A percentile compares a stretch with the other conserved stretches of the same genome.
These are phyloP conservation scores for Phytopythium chamaehyphon DNA, from an alignment of 352 stramenopile genomes.

Conservation along the genomic window DNA sequence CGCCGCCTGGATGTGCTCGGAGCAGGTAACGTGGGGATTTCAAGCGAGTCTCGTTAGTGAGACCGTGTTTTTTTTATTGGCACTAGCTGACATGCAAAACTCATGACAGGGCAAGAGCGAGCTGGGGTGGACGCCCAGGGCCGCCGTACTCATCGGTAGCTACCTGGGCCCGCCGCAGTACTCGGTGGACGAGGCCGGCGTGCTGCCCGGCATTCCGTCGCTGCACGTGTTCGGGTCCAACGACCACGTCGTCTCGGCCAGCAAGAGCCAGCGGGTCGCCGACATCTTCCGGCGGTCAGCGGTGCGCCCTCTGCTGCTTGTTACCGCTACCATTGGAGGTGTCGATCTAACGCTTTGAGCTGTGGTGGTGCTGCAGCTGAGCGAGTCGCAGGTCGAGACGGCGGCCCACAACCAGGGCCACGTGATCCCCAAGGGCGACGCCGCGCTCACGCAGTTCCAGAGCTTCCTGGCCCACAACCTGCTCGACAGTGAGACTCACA, in stretches of 20 bases:
- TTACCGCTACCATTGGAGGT: not conserved
- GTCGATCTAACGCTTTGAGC: too few relatives aligned
- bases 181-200: constrained; percentile 32
- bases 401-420: constrained; percentile 72
- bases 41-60: not conserved
- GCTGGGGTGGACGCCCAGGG: constrained; percentile 61
- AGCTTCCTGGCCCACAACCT: constrained; percentile 38
- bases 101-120: constrained; percentile 15
- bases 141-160: constrained; percentile 72
- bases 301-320: constrained; percentile 20
- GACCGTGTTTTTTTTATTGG: not conserved
- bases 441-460: constrained; percentile 43
- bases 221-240: constrained; percentile 79
- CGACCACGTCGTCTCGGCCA: constrained; percentile 72
- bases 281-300: constrained; percentile 53
- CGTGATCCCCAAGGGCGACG: constrained; percentile 72
- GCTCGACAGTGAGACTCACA: constrained; percentile 7
- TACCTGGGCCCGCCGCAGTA: constrained; percentile 66
- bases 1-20: constrained; percentile 75
- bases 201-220: constrained; percentile 46
- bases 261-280: constrained; percentile 66
- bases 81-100: not conserved
- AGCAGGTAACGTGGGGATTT: constrained; percentile 24
- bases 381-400: constrained; percentile 43
- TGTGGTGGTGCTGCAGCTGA: constrained; percentile 16